Percentiles rank a stretch among this genome's conserved stretches.
phyloP scores from a whole-genome alignment of 1,139 yeast species.

The Scheffersomyces insectosa region DNA sequence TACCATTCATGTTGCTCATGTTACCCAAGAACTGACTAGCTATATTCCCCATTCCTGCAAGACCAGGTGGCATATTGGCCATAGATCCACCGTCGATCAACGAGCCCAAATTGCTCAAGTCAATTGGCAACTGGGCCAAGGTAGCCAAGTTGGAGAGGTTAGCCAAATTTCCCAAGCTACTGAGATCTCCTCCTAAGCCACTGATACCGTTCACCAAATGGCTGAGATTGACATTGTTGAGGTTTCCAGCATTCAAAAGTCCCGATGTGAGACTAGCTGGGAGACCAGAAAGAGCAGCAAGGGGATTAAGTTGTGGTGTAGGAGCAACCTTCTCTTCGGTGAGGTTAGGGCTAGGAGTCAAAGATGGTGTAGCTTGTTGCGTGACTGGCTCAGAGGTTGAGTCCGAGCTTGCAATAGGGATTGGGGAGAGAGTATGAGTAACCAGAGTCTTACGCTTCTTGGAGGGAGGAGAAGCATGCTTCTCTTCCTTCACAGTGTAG shows the following conservation, averaged over 20 bases:
- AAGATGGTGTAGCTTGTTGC: slow-evolving; percentile 14
- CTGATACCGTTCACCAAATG: slow-evolving; percentile 47
- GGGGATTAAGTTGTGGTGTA: not conserved
- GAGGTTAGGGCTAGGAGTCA: slow-evolving; percentile 13
- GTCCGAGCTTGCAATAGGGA: not conserved
- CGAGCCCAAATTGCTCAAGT: slow-evolving; percentile 38
- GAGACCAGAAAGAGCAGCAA: not conserved
- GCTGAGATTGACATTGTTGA: slow-evolving; percentile 45
- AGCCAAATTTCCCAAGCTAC: slow-evolving; percentile 40
- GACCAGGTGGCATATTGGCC: not conserved
- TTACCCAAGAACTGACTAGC: slow-evolving; percentile 1
- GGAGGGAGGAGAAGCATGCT: not conserved
- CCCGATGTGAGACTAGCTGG: slow-evolving; percentile 6
- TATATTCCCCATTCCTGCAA: not conserved
- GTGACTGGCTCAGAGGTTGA: slow-evolving; percentile 6
- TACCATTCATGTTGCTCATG: not conserved
- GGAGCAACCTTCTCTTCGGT: not conserved
- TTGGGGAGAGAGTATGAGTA: not conserved
- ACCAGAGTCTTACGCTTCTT: slow-evolving; percentile 8
- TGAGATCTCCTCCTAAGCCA: slow-evolving; percentile 35
- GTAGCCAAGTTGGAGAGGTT: slow-evolving; percentile 44
- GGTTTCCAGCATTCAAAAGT: slow-evolving; percentile 44
- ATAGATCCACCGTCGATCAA: slow-evolving; percentile 20
- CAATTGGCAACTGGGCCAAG: slow-evolving; percentile 47
- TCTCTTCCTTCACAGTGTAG: slow-evolving; percentile 4